Percentiles rank a stretch among this genome's conserved stretches.
Conservation (phyloP, 805 yeast species). For the Lipomyces starkeyi region DNA sequence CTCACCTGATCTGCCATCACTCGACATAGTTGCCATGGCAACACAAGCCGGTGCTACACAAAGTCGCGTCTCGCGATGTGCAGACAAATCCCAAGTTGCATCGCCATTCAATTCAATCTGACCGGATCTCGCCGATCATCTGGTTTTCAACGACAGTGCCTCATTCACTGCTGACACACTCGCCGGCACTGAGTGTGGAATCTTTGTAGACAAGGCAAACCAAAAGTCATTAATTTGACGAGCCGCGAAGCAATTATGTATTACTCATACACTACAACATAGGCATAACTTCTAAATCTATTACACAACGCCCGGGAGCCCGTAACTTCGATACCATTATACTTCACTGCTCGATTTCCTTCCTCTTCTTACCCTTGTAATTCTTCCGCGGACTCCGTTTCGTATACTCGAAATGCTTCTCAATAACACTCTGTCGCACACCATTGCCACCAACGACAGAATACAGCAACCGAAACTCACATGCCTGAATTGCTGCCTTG, state of each 20-base stretch:
- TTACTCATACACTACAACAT: neutral
- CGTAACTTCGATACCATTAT: neutral
- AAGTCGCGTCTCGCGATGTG: too few relatives aligned
- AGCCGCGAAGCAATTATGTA: neutral
- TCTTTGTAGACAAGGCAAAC: neutral
- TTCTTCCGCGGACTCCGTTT: neutral
- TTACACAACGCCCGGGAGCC: neutral
- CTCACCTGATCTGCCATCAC: too few relatives aligned
- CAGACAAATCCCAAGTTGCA: too few relatives aligned
- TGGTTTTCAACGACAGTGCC: too few relatives aligned
- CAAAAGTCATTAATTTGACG: neutral
- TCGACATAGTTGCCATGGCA: too few relatives aligned
- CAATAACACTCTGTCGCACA: constrained; percentile 18
- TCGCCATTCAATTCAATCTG: too few relatives aligned
- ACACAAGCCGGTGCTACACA: too few relatives aligned
- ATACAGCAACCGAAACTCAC: constrained; percentile 27
- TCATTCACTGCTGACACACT: too few relatives aligned
- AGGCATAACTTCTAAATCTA: neutral
- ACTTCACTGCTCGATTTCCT: neutral
- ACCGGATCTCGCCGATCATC: too few relatives aligned
- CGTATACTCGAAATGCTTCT: constrained; percentile 11
- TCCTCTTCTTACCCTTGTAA: neutral
- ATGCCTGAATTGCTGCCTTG: constrained; percentile 22
- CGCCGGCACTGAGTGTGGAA: too few relatives aligned
- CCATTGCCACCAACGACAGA: constrained; percentile 6